Evolutionary conservation across 2,329 filamentous ascomycete species (phyloP).

Genomic region (Penicillium sp.): DNA sequence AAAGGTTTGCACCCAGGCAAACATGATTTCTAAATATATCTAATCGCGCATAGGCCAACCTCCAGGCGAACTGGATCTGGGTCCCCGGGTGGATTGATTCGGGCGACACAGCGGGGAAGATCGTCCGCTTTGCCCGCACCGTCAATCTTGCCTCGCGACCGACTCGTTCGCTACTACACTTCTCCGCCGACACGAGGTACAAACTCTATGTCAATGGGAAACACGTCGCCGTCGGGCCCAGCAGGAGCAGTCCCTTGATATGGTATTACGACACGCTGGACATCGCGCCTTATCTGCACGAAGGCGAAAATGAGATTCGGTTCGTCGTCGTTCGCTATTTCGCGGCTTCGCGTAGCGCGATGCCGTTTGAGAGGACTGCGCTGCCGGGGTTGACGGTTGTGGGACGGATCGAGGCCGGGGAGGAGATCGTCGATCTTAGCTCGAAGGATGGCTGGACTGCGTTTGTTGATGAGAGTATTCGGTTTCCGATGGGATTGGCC

Average conservation of each 20-base stretch:
- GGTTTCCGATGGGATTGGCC: conserved; percentile 28
- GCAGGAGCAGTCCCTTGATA: conserved; percentile 35
- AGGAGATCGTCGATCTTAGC: conserved; percentile 14
- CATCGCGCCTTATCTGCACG: conserved; percentile 24
- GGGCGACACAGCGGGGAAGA: background rate
- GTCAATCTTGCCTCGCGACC: conserved; percentile 23
- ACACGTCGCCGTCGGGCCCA: conserved; percentile 40
- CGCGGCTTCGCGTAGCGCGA: conserved; percentile 25
- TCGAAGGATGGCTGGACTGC: conserved; percentile 19
- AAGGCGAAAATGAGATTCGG: conserved; percentile 25
- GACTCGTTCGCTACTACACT: conserved; percentile 25
- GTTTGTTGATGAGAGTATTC: conserved; percentile 19
- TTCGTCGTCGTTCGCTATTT: conserved; percentile 33
- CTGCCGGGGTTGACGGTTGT: conserved; percentile 32
- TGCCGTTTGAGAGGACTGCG: conserved; percentile 32
- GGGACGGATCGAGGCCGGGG: conserved; percentile 20
- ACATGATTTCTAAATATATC: background rate
- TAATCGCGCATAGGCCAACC: background rate
- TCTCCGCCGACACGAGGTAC: conserved; percentile 48
- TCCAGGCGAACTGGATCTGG: background rate
- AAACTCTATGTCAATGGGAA: conserved; percentile 45
- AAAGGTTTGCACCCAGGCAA: background rate
- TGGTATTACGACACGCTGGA: conserved; percentile 38
- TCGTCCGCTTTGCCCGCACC: background rate
- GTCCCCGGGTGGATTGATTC: background rate